Base-by-base conservation (phyloP, 2,329 filamentous ascomycete species). In the Arachnopeziza araneosa region DNA sequence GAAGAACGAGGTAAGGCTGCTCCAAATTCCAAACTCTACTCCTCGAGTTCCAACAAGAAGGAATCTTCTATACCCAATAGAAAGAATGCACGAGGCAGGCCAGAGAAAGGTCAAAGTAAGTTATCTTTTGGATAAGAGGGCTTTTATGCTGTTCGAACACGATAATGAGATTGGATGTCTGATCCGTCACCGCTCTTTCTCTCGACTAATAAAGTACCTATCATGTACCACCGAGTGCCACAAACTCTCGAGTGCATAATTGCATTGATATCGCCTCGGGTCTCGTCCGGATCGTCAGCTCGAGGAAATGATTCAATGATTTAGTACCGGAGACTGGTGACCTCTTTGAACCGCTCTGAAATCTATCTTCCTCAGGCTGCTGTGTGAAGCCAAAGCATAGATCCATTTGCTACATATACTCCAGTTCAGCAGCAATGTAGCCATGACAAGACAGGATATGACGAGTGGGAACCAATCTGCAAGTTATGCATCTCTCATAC, bases 31-130 rank as follows among this genome's bases (percentile, higher is more conserved):
- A 68, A 57, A 56, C 55, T 62, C n/a, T 50, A 61, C 52, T 52
- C 60, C 36, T 55, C 55, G 30, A 54, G 44, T 55, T 51, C 58
- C n/a, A 64, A 61, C 50, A 74, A 73, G 69, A 64, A 75, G 70
- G 70, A 55, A 22, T 58, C 62, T 54, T 55, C 50, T 56, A 72
- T 76, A 32, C 50, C 60, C 30, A 63, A 32, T 32, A 71, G 67
- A 60, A 73, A 71, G 60, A 70, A 66, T 48, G 61, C 63, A 57
- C 63, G 61, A 36, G 64, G 60, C 21, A 67, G 63, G 57, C 59
- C 67, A 54, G 84, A 86, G 71, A 81, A 80, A 62, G 84, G 83
- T 17, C 84, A 87, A 69, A 84, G 79, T 64, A 84, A 77, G 70
- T 75, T 87, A 71, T 80, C 77, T 50, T 87, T 87, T 77, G 69